Evolutionary conservation across 108 stramenopile genomes (phyloP).

Genomic region (Pseudonitzschia delicatissima): DNA sequence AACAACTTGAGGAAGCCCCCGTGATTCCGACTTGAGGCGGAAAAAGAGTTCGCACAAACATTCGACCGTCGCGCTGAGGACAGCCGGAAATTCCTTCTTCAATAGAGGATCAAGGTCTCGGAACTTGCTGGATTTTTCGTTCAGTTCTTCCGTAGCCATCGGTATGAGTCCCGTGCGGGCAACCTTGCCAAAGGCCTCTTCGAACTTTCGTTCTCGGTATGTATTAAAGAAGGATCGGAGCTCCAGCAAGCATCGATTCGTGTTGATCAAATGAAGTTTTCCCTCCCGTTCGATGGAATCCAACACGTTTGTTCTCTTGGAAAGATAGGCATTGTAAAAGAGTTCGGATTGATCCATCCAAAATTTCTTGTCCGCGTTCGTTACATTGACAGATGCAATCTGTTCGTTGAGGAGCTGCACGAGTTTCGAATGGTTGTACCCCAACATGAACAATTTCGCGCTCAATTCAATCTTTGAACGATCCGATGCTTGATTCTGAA

Average conservation of each 20-base stretch:
- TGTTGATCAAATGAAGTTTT: constrained; percentile 45
- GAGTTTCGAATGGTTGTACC: constrained; percentile 29
- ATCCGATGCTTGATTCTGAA: constrained; percentile 32
- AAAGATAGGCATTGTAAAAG: constrained; percentile 58
- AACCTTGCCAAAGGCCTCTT: constrained; percentile 44
- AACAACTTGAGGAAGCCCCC: constrained; percentile 16
- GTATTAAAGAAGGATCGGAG: constrained; percentile 65
- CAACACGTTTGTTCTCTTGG: constrained; percentile 30
- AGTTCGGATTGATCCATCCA: constrained; percentile 65
- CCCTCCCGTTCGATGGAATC: constrained; percentile 54
- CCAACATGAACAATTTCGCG: constrained; percentile 36
- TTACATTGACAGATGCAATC: constrained; percentile 22
- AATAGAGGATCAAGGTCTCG: constrained; percentile 34
- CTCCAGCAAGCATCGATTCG: constrained; percentile 63
- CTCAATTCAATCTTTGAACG: constrained; percentile 33
- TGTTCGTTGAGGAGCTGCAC: constrained; percentile 29
- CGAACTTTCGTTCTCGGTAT: constrained; percentile 46
- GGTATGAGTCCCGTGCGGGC: constrained; percentile 39
- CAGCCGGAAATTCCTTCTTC: constrained; percentile 29
- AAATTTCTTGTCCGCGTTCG: constrained; percentile 34
- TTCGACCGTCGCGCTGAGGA: constrained; percentile 40
- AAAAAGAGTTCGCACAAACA: constrained; percentile 39
- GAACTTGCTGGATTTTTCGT: constrained; percentile 32
- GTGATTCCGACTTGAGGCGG: constrained; percentile 29
- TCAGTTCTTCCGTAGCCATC: constrained; percentile 28